Conservation (phyloP, 192 early-diverging fungal species). For the Jimgerdemannia flammicorona region DNA sequence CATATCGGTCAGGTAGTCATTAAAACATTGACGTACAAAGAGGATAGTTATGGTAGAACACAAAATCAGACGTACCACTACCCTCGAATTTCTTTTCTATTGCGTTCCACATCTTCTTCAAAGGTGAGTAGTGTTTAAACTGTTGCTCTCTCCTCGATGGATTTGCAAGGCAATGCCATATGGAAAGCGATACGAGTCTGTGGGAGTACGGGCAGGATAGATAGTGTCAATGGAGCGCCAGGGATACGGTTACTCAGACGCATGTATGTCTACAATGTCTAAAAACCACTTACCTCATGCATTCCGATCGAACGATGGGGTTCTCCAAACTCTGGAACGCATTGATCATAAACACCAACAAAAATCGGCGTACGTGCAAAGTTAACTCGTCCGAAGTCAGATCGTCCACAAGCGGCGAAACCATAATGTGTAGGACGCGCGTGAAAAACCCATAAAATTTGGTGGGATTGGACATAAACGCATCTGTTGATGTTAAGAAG, state of each 20-base stretch:
- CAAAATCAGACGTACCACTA: constrained; percentile 27
- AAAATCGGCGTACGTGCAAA: constrained; percentile 39
- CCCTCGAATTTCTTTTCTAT: constrained; percentile 49
- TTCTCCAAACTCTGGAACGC: constrained; percentile 87
- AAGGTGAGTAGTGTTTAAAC: constrained; percentile 52
- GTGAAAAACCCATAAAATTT: constrained; percentile 58
- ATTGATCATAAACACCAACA: constrained; percentile 77
- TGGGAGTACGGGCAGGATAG: neutral
- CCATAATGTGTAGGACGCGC: constrained; percentile 42
- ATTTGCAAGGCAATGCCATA: constrained; percentile 69
- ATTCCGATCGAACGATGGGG: constrained; percentile 66
- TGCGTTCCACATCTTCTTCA: constrained; percentile 67
- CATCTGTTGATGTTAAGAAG: constrained; percentile 10
- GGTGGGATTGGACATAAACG: constrained; percentile 33
- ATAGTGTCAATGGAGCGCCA: no score
- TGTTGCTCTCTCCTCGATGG: constrained; percentile 52
- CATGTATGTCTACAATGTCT: neutral
- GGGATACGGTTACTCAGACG: neutral
- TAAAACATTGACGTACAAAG: neutral
- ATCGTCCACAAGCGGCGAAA: constrained; percentile 14
- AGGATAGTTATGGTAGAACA: neutral
- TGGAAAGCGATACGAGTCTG: constrained; percentile 65
- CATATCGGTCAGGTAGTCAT: neutral
- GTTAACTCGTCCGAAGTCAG: constrained; percentile 13
- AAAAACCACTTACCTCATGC: constrained; percentile 47